phyloP scores from a whole-genome alignment of 805 yeast genomes.

The Pichia occidentalis region DNA sequence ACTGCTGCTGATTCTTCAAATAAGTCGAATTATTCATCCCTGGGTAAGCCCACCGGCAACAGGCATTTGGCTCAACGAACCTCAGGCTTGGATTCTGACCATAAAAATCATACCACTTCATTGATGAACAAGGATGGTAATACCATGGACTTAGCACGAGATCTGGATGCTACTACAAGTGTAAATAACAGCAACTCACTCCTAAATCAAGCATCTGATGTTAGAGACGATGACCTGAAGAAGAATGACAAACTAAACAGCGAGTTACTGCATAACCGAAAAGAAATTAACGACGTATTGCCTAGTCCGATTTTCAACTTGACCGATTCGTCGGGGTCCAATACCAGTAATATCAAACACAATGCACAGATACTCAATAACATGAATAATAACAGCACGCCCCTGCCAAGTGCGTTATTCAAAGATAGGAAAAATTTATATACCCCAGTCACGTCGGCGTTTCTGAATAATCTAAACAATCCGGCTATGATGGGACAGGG shows the following conservation, averaged over 20 bases:
- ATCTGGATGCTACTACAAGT: too few species aligned
- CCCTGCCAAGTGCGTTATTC: conserved; percentile 7
- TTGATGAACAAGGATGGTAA: too few species aligned
- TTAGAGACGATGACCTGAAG: not conserved
- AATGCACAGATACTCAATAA: too few species aligned
- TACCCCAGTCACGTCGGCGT: conserved; percentile 7
- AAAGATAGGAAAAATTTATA: conserved; percentile 7
- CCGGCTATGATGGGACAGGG: conserved; percentile 6
- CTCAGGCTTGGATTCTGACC: too few species aligned
- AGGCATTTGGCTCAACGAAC: too few species aligned
- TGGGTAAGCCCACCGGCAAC: too few species aligned
- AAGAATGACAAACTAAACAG: not conserved
- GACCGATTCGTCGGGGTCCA: conserved; percentile 9
- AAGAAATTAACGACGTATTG: not conserved
- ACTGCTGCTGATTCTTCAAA: conserved; percentile 11
- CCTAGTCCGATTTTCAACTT: conserved; percentile 10
- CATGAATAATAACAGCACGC: conserved; percentile 1
- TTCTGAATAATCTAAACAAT: conserved; percentile 18
- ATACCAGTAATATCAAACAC: conserved; percentile 12
- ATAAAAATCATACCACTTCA: too few species aligned
- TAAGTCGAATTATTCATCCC: too few species aligned
- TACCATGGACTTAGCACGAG: too few species aligned
- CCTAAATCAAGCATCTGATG: too few species aligned
- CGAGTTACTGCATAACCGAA: too few species aligned
- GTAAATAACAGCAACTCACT: too few species aligned